Evolutionary conservation across 768 basidiomycete species (phyloP).

Genomic region (Trametes cubensis): DNA sequence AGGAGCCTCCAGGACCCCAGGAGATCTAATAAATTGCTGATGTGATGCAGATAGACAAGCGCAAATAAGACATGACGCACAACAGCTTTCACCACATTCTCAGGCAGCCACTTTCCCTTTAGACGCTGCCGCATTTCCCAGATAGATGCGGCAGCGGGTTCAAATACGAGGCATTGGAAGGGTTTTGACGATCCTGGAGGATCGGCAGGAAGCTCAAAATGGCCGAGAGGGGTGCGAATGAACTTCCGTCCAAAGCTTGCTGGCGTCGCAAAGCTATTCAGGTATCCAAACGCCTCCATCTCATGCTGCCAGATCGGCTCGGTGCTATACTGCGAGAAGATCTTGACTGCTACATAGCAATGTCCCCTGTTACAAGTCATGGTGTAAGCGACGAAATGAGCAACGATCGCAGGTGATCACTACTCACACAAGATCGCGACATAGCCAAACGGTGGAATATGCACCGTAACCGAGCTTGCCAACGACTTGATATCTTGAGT

Average conservation of each 20-base stretch:
- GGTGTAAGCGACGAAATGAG: too few relatives aligned
- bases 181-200: neutral
- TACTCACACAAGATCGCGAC: neutral
- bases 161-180: neutral
- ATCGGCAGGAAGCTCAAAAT: neutral
- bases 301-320: too few relatives aligned
- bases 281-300: too few relatives aligned
- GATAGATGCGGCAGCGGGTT: neutral
- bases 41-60: conserved; percentile 17
- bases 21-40: too few relatives aligned
- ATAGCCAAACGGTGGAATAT: conserved; percentile 5
- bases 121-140: neutral
- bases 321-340: too few relatives aligned
- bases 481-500: neutral
- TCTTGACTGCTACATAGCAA: too few relatives aligned
- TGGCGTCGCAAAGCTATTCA: neutral
- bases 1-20: too few relatives aligned
- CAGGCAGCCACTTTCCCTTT: neutral
- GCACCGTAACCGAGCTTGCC: conserved; percentile 3
- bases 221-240: neutral
- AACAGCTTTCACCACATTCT: neutral
- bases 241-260: neutral
- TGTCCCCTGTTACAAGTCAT: too few relatives aligned
- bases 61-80: conserved; percentile 2
- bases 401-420: neutral